phyloP scores from a whole-genome alignment of 2,329 filamentous ascomycete species.

The Cladosporium halotolerans region DNA sequence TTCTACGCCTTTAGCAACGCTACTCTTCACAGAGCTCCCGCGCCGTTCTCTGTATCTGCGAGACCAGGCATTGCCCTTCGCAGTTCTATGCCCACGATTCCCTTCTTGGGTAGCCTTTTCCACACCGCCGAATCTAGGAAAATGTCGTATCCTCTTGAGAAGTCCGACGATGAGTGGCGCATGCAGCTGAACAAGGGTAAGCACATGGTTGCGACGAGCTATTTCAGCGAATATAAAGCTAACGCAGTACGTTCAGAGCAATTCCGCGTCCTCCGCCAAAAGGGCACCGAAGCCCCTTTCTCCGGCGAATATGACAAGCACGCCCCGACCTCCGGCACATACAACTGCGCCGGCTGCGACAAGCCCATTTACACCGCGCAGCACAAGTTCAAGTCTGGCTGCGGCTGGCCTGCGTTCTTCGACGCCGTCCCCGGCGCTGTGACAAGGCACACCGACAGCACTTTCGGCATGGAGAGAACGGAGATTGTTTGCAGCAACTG shows the following conservation, averaged over 20 bases:
- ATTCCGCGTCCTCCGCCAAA: constrained; percentile 86
- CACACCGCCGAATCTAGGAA: constrained; percentile 48
- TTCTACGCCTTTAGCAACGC: constrained; percentile 45
- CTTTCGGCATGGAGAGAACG: constrained; percentile 75
- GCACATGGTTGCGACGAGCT: constrained; percentile 10
- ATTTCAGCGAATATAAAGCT: background rate
- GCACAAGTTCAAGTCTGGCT: constrained; percentile 94
- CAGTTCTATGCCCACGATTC: constrained; percentile 65
- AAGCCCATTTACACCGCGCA: constrained; percentile 85
- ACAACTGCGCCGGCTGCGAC: constrained; percentile 79
- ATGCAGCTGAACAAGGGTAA: constrained; percentile 69
- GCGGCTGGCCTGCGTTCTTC: constrained; percentile 97
- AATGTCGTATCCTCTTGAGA: constrained; percentile 67
- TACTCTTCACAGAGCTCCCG: constrained; percentile 26
- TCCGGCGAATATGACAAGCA: constrained; percentile 86
- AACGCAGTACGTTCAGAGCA: constrained; percentile 61
- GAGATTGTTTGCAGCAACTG: constrained; percentile 96
- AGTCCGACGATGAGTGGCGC: constrained; percentile 79
- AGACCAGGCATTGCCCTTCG: constrained; percentile 29
- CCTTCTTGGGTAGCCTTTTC: constrained; percentile 73
- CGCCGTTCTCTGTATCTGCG: constrained; percentile 24
- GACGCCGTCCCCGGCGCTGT: constrained; percentile 91
- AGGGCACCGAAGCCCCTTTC: constrained; percentile 79
- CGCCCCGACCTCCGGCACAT: constrained; percentile 67
- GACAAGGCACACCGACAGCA: constrained; percentile 67